phyloP scores from a whole-genome alignment of 148 eudicot species.

The Nepenthes gracilis region DNA sequence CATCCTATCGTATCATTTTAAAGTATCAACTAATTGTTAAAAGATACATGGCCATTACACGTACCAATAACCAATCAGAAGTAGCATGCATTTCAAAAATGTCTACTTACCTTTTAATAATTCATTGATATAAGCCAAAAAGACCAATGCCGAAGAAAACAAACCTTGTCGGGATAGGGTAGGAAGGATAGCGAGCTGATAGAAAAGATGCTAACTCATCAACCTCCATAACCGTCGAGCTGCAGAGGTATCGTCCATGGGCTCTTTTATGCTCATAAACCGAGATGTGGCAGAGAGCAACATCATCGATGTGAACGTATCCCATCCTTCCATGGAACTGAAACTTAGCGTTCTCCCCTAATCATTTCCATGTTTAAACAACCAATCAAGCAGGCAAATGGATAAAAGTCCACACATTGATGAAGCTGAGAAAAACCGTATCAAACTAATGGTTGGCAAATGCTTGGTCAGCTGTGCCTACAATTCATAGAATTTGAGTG shows the following conservation, averaged over 20 bases:
- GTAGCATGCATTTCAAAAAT: too few species aligned
- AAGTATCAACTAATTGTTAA: too few species aligned
- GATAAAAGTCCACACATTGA: not conserved
- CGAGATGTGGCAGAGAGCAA: slow-evolving; percentile 71
- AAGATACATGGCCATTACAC: too few species aligned
- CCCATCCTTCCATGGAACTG: slow-evolving; percentile 94
- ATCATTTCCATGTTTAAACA: not conserved
- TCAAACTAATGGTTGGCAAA: not conserved
- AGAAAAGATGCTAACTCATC: slow-evolving; percentile 46
- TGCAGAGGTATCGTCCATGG: slow-evolving; percentile 70
- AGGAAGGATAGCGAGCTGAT: slow-evolving; percentile 53
- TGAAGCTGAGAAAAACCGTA: not conserved
- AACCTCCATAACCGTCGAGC: slow-evolving; percentile 56
- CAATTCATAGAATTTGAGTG: too few species aligned
- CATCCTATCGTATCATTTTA: too few species aligned
- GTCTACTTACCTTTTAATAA: too few species aligned
- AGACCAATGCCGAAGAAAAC: not conserved
- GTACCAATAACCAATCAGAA: too few species aligned
- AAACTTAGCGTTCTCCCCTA: slow-evolving; percentile 58
- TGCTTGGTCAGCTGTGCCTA: too few species aligned
- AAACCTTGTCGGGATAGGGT: slow-evolving; percentile 64
- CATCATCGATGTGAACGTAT: slow-evolving; percentile 85
- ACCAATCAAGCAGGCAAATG: too few species aligned
- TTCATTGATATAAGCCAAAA: too few species aligned
- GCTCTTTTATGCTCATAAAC: slow-evolving; percentile 66